Conservation (phyloP, 2,329 filamentous ascomycete species). For the Cercospora zeae-maydis region DNA sequence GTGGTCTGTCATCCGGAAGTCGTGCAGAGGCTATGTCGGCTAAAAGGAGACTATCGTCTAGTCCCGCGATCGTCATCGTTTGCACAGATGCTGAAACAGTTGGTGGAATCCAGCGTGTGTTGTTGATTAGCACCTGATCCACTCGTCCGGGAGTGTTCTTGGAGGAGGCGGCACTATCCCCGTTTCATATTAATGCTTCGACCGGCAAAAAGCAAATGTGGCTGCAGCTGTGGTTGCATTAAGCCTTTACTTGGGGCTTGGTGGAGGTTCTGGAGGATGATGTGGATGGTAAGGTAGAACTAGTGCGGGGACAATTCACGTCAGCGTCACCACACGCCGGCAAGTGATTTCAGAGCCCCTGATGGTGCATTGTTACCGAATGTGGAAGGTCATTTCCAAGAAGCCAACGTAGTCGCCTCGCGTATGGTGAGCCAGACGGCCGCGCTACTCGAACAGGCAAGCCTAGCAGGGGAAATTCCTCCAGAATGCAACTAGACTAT, state of each 20-base stretch:
- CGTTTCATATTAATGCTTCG: not conserved
- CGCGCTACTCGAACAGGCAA: not conserved
- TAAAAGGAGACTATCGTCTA: not conserved
- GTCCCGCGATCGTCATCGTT: not conserved
- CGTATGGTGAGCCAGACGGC: not conserved
- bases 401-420: not conserved
- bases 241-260: not conserved
- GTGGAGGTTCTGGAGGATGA: not conserved
- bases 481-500: not conserved
- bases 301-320: not conserved
- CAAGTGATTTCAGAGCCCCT: not conserved
- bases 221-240: not conserved
- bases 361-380: not conserved
- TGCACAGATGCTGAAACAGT: not conserved
- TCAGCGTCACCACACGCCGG: not conserved
- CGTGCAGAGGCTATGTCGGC: not conserved
- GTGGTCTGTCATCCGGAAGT: not conserved
- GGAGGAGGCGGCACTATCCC: not conserved
- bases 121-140: not conserved
- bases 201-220: not conserved
- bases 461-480: not conserved
- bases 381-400: not conserved
- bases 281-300: not conserved
- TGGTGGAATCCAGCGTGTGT: too few relatives aligned
- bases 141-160: not conserved